Evolutionary conservation across 257 asterid species (phyloP).

Genomic region (Parsonsia alboflavescens): DNA sequence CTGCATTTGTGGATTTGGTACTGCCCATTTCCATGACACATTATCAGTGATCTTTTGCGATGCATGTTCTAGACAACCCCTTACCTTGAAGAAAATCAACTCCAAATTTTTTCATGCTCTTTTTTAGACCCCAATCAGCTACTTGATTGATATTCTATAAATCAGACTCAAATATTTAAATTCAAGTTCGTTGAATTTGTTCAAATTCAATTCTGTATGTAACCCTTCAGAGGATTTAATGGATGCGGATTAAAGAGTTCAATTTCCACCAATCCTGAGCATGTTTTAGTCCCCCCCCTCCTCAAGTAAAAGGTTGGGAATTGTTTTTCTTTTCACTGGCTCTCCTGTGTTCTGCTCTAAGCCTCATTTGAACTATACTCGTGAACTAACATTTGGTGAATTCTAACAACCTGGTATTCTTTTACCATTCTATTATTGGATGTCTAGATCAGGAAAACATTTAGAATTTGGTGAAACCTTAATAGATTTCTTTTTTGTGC

Average conservation of each 20-base stretch:
- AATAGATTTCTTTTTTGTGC: constrained; percentile 18
- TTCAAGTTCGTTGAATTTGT: not conserved
- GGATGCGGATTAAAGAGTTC: too few relatives aligned
- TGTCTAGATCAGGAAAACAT: not conserved
- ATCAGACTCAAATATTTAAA: not conserved
- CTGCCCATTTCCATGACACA: not conserved
- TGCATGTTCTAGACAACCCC: not conserved
- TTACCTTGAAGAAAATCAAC: not conserved
- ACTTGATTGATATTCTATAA: not conserved
- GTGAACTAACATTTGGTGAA: not conserved
- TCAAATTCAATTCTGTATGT: not conserved
- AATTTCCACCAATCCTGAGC: not conserved
- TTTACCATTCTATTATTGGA: not conserved
- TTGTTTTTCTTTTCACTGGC: not conserved
- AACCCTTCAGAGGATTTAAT: not conserved
- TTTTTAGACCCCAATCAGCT: not conserved
- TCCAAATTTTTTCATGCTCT: not conserved
- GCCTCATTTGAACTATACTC: not conserved
- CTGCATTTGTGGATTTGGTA: not conserved
- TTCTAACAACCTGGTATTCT: not conserved
- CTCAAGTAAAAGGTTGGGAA: not conserved
- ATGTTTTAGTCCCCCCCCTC: too few relatives aligned
- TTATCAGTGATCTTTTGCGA: not conserved
- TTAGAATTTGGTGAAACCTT: constrained; percentile 2
- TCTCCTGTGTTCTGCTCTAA: not conserved